Conservation (phyloP, 768 basidiomycete genomes). For the Tephrocybe rancida region DNA sequence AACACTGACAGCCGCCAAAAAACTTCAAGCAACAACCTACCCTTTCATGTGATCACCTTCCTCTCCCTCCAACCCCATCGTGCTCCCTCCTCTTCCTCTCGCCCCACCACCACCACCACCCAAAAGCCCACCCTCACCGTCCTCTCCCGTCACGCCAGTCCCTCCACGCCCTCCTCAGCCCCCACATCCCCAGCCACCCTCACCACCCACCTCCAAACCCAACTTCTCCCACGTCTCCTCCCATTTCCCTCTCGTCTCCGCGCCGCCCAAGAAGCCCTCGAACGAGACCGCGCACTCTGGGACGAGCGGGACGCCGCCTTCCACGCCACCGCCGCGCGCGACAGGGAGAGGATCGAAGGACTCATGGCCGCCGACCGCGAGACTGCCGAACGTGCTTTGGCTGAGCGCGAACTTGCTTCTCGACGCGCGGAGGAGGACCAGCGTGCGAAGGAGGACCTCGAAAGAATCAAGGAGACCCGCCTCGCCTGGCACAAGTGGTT, state of each 20-base stretch:
- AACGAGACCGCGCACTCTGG: slow-evolving; percentile 26
- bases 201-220: slow-evolving; percentile 62
- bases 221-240: slow-evolving; percentile 78
- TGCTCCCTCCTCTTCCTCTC: slow-evolving; percentile 36
- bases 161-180: slow-evolving; percentile 34
- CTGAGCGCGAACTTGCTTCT: slow-evolving; percentile 34
- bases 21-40: slow-evolving; percentile 86
- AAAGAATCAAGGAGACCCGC: too few species aligned
- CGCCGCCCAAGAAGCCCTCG: slow-evolving; percentile 1
- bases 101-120: slow-evolving; percentile 27
- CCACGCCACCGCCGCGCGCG: slow-evolving; percentile 59
- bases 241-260: slow-evolving; percentile 70
- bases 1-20: slow-evolving; percentile 58
- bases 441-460: neutral
- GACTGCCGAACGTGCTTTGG: neutral
- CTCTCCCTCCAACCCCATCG: slow-evolving; percentile 82
- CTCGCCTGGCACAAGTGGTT: neutral
- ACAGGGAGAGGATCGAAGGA: slow-evolving; percentile 67
- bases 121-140: slow-evolving; percentile 78
- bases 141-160: slow-evolving; percentile 84
- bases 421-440: slow-evolving; percentile 35
- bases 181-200: slow-evolving; percentile 69
- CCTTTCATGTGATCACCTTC: slow-evolving; percentile 94
- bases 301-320: slow-evolving; percentile 86
- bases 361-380: slow-evolving; percentile 44